Evolutionary conservation across 441 rosid species (phyloP), one percentile per base, ranked within the genome.

Genomic region (Geranium incanum): DNA sequence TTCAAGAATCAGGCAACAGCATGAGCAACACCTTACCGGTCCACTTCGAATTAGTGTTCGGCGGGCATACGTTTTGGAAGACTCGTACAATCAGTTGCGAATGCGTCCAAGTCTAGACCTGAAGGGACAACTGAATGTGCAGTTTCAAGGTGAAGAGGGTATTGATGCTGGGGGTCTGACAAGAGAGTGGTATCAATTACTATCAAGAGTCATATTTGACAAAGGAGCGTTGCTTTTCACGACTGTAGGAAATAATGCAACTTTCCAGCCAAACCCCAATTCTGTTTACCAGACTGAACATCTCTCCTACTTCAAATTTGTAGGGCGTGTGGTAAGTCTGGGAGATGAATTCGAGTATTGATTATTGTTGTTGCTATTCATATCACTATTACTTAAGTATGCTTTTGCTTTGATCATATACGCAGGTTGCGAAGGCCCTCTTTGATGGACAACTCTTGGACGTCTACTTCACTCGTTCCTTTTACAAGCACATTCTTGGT

Each of bases 121-220:
- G 76, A 95, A 84, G 81, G 99, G 99, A 78, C 89, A 97, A 65
- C 75, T 92, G 77, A 95, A 89, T 41, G 98, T 95, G 75, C 96
- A 91, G 79, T 95, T 95, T 81, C 99, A 92, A 84, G 98, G 97
- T 77, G 99, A 95, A 72, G 99, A 95, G 81, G 99, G 99, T 70
- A 91, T 95, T 80, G 99, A 95, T 88, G 99, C 99, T 64, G 99
- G 99, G 38, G 99, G 99, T 60, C 85, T 95, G 76, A 95, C 98
- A 7, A 84, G 99, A 77, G 99, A 95, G 78, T 95, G 98, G 99
- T 95, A 95, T 88, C 99, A 95, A 76, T 78, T 95, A 70, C 77
- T 95, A 71, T 92, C 99, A 3, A 95, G 99, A 83, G 97, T 95
- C 67, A 86, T 95, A 77, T 95, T 95, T 75, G 98, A 92, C 85